A percentile compares a stretch with the other conserved stretches of the same genome.
Conservation (phyloP, 305 asterid genomes). For the Nicotiana rustica region DNA sequence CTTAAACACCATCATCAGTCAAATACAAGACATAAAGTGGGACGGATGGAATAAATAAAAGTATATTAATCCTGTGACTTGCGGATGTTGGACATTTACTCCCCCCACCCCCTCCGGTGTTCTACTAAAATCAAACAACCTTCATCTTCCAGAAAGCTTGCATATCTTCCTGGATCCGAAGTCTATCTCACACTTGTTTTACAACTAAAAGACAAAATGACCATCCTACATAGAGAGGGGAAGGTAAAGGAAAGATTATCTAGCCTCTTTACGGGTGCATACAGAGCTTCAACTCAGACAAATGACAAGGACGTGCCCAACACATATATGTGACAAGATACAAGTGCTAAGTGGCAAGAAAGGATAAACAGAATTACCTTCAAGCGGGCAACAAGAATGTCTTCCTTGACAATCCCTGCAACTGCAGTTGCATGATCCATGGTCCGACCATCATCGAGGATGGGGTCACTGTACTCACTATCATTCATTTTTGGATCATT, state of each 20-base stretch:
- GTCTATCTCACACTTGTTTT: not conserved
- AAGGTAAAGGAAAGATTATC: not conserved
- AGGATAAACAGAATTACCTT: slow-evolving; percentile 57
- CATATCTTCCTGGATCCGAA: slow-evolving; percentile 23
- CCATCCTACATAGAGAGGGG: not conserved
- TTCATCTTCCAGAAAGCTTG: slow-evolving; percentile 19
- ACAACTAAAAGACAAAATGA: slow-evolving; percentile 3
- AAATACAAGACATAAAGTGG: not conserved
- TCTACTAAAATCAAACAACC: slow-evolving; percentile 16
- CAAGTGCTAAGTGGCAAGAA: slow-evolving; percentile 21
- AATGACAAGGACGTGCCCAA: not conserved
- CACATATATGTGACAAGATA: not conserved
- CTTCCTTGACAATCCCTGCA: slow-evolving; percentile 67
- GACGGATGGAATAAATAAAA: slow-evolving; percentile 9
- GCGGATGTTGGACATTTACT: not conserved
- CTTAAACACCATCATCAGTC: not conserved
- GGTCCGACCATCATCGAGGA: slow-evolving; percentile 46
- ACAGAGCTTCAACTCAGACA: slow-evolving; percentile 26
- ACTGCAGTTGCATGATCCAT: slow-evolving; percentile 49
- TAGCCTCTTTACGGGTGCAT: slow-evolving; percentile 19
- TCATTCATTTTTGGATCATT: slow-evolving; percentile 54
- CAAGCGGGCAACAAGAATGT: slow-evolving; percentile 86
- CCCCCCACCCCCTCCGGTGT: not conserved
- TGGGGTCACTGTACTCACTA: slow-evolving; percentile 48
- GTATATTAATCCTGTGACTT: slow-evolving; percentile 9